These are phyloP conservation scores for Nothopassalora personata DNA, from an alignment of 2,329 filamentous ascomycete species.

Conservation along the genomic window DNA sequence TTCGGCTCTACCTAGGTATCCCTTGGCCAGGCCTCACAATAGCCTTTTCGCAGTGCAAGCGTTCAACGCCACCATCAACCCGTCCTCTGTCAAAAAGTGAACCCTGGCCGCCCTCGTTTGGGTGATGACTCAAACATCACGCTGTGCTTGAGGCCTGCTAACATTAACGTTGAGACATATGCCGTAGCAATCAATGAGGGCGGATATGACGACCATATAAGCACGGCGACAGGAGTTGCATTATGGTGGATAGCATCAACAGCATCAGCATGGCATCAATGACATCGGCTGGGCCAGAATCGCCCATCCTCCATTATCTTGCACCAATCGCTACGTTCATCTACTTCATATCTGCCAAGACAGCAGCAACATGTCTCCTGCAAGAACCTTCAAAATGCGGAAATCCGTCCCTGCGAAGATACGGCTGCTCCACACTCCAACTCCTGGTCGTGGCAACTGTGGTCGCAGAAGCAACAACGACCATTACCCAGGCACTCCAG, in stretches of 20 bases:
- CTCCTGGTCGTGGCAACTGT: slow-evolving; percentile 15
- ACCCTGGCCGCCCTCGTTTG: not conserved
- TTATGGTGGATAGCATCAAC: not conserved
- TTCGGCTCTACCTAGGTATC: not conserved
- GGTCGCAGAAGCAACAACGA: slow-evolving; percentile 18
- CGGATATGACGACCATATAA: not conserved
- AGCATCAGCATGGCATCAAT: slow-evolving; percentile 3
- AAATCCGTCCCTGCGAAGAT: slow-evolving; percentile 12
- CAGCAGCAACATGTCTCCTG: slow-evolving; percentile 25
- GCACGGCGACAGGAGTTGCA: not conserved
- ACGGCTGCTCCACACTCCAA: slow-evolving; percentile 17
- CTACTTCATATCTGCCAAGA: slow-evolving; percentile 27
- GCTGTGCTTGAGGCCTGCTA: not conserved
- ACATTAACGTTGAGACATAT: not conserved
- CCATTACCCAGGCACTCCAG: slow-evolving; percentile 15
- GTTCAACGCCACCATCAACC: not conserved
- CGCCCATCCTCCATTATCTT: slow-evolving; percentile 26
- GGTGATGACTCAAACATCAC: not conserved
- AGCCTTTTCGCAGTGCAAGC: not conserved
- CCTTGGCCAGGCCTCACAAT: not conserved
- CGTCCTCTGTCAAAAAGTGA: not conserved
- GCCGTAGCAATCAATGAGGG: not conserved
- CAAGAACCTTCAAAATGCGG: slow-evolving; percentile 21
- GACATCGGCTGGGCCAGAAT: slow-evolving; percentile 7
- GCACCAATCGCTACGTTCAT: slow-evolving; percentile 22